Evolutionary conservation across 1,284 basidiomycete species (phyloP).

Genomic region (Boletus smithii): DNA sequence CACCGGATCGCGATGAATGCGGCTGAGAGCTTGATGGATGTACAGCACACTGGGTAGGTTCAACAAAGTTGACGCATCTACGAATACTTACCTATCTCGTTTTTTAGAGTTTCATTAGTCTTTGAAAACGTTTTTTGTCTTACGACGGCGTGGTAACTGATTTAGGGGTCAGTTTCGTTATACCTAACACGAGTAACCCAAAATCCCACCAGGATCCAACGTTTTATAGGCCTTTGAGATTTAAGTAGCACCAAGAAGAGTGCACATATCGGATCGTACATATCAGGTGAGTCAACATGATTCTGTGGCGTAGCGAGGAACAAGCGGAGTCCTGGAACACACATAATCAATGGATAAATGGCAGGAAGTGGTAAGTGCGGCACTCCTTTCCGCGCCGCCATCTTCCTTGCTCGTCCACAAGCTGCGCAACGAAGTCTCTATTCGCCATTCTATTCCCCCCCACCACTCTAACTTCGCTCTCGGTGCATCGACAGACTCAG

Average conservation of each 20-base stretch:
- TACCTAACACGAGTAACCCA: not conserved
- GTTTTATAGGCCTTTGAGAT: not conserved
- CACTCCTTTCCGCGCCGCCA: not conserved
- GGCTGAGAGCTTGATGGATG: not conserved
- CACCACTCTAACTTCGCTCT: not conserved
- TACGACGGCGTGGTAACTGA: not conserved
- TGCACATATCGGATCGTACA: not conserved
- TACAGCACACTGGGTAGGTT: not conserved
- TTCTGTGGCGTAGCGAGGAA: constrained; percentile 25
- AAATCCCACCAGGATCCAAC: not conserved
- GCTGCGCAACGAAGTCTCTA: not conserved
- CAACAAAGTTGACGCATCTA: not conserved
- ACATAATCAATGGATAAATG: not conserved
- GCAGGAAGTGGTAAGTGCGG: not conserved
- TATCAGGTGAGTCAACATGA: constrained; percentile 10
- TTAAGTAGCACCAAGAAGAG: not conserved
- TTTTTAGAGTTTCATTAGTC: constrained; percentile 14
- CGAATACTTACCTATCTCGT: not conserved
- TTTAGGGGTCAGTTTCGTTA: constrained; percentile 2
- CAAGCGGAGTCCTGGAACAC: constrained; percentile 5
- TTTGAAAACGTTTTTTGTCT: not conserved
- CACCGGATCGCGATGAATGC: constrained; percentile 2
- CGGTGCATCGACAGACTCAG: not conserved
- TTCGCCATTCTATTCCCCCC: not conserved
- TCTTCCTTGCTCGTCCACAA: not conserved